Evolutionary conservation across 176 grass and related monocot species (phyloP).

Genomic region (Aegilops tauschii): DNA sequence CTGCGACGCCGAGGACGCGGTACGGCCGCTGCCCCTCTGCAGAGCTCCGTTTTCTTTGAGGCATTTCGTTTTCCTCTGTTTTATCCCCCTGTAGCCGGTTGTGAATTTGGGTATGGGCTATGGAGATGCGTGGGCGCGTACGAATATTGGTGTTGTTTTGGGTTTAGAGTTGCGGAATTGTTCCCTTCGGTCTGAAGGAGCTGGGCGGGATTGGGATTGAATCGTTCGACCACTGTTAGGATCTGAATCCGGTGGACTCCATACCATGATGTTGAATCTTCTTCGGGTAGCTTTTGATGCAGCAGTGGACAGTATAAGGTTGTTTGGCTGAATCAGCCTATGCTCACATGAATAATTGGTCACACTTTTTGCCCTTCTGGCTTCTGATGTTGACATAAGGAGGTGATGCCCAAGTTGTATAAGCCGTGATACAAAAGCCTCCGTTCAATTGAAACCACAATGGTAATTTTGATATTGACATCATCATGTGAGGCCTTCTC

Average conservation of each 20-base stretch:
- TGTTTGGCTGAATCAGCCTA: conserved; percentile 17
- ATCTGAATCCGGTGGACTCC: conserved; percentile 42
- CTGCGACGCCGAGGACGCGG: conserved; percentile 96
- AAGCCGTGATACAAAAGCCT: neutral
- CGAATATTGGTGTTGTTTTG: conserved; percentile 23
- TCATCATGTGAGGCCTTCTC: conserved; percentile 4
- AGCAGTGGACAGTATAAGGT: neutral
- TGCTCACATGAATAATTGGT: conserved; percentile 10
- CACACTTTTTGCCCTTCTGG: neutral
- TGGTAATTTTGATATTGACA: conserved; percentile 19
- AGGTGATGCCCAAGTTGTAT: neutral
- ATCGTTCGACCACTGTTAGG: conserved; percentile 35
- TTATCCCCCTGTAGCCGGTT: neutral
- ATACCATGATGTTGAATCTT: conserved; percentile 5
- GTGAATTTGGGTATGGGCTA: conserved; percentile 21
- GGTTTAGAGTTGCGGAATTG: conserved; percentile 49
- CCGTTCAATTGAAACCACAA: conserved; percentile 20
- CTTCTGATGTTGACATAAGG: conserved; percentile 22
- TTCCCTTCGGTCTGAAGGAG: neutral
- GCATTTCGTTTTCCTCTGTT: neutral
- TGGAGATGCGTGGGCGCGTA: neutral
- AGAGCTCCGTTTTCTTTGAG: neutral
- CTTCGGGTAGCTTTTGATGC: conserved; percentile 7
- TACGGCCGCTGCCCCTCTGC: conserved; percentile 34
- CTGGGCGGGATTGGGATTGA: conserved; percentile 29